Base-by-base conservation (phyloP, 1,139 yeast species). In the Spathaspora jeffriesii region DNA sequence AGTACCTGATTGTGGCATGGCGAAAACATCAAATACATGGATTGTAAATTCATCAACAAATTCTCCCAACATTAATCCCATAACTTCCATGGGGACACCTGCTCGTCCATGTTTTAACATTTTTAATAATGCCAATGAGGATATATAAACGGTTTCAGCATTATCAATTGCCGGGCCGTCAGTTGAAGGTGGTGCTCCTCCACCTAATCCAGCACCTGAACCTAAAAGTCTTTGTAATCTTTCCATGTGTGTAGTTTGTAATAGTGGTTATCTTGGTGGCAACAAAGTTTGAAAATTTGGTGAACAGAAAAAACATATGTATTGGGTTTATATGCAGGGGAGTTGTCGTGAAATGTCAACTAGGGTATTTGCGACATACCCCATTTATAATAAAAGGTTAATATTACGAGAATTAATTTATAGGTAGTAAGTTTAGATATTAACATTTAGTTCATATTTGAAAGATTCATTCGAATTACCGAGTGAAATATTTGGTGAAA, bases 1-100 rank as follows among this genome's bases (percentile, higher is more conserved):
- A 9, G 99, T 95, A 65, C 99, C 96, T 23, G 90, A 84, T 71
- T 93, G 99, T 17, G 99, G 99, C 99, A 93, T 93, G 50, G 99
- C 99, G 77, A 93, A 93, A 46, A 93, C 99, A 64, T 93, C 99
- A 53, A 90, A 91, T 36, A 93, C 99, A 60, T 92, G 96, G 42
- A 95, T 95, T 1, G 99, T 95, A 70, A 88, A 93, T 53, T 95
- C 99, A 66, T 95, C 99, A 23, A 95, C 96, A 69, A 93, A 92
- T 59, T 93, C 98, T 44, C 99, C 99, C 58, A 95, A 81, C 99
- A 95, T 95, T 55, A 95, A 79, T 3, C 99, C 99, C 99, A 95
- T 95, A 44, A 95, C 99, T 73, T 95, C 99, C 99, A 95, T 95
- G 15, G 99, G 99, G 47, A 95, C 99, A 63, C 99, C 99, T 1